Base-by-base conservation (phyloP, 1,139 yeast species). In the Candida glucosophila region DNA sequence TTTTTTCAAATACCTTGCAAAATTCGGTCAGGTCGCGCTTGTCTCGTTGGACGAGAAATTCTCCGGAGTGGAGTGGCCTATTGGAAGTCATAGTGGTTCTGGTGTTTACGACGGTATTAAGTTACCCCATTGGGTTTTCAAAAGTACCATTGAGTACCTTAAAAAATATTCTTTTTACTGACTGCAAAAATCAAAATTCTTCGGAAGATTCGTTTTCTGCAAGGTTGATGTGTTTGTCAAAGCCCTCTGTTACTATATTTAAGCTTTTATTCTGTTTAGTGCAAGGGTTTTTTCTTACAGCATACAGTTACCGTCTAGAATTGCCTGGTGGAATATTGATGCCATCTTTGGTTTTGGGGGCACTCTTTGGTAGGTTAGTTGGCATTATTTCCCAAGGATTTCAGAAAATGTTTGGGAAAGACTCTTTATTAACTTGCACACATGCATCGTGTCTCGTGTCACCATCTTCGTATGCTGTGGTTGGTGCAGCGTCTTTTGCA, bases 281-380 rank as follows among this genome's bases (percentile, higher is more conserved):
- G 1, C 65, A 67, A 31, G 86, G 83, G 1, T 62, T 75, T 30
- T 31, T 75, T 0, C 52, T 77, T 10, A 58, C 82, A 0, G 64
- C 81, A 0, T 74, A 76, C 36, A 62, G 86, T 1, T 78, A 71
- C 48, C 82, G 88, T 1, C 58, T 74, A 1, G 60, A 66, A 18
- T 55, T 80, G 5, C 92, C 93, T 0, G 86, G 90, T 3, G 93
- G 92, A 0, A 60, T 80, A 3, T 52, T 81, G 30, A 71, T 77
- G 71, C 92, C 93, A 0, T 70, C 83, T 0, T 56, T 81, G 40
- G 73, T 74, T 0, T 57, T 78, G 11, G 93, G 93, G 3, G 92
- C 82, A 0, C 53, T 77, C 1, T 53, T 69, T 6, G 93, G 93
- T 0, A 52, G 95, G 27, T 52, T 77, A 5, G 40, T 78, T 5